Conservation (phyloP, 140 eudicot species). For the Senecio squalidus region DNA sequence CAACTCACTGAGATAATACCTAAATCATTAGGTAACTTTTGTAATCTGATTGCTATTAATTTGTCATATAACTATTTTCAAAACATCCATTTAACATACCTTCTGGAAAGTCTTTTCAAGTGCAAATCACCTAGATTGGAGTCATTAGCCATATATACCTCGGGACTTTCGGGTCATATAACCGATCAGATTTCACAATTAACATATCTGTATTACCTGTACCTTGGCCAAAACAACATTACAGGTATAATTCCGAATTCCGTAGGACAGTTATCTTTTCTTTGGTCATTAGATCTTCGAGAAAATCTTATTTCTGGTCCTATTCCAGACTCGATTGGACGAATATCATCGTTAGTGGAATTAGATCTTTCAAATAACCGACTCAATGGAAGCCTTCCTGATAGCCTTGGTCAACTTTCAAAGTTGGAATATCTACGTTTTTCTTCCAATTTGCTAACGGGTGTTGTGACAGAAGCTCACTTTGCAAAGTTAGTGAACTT, state of each 20-base stretch:
- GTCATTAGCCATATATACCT: not conserved
- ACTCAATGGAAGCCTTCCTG: conserved; percentile 3
- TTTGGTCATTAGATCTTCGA: not conserved
- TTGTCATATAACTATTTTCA: not conserved
- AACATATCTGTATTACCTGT: not conserved
- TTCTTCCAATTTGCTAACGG: not conserved
- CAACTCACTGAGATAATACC: conserved; percentile 1
- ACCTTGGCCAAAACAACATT: not conserved
- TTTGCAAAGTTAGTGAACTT: conserved; percentile 23
- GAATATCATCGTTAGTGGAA: not conserved
- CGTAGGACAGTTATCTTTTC: not conserved
- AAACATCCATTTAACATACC: not conserved
- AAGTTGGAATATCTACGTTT: not conserved
- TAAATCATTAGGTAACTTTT: not conserved
- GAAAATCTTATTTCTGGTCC: not conserved
- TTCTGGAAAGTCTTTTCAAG: not conserved
- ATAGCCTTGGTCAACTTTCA: conserved; percentile 6
- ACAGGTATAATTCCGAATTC: not conserved
- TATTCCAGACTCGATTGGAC: not conserved
- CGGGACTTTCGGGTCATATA: not conserved
- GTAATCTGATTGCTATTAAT: not conserved
- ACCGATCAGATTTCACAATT: not conserved
- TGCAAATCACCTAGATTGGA: not conserved
- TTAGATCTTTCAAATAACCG: conserved; percentile 18
- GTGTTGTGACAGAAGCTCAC: conserved; percentile 28